Base-by-base conservation (phyloP, 2,329 filamentous ascomycete genomes). In the Scorias spongiosa region DNA sequence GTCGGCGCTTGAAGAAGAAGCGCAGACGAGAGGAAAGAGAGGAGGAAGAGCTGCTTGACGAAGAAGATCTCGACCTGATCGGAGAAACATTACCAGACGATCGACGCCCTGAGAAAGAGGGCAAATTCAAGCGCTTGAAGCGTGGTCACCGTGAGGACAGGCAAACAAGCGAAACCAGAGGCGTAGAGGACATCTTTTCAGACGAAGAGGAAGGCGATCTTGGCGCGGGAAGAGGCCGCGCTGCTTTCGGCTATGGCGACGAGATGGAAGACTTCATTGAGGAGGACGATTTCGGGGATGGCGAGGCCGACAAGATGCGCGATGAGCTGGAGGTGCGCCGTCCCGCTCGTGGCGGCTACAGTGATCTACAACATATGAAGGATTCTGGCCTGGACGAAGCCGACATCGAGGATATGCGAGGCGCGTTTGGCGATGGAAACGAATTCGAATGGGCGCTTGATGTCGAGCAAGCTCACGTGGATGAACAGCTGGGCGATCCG, bases 361-460 rank as follows among this genome's bases (percentile, higher is more conserved):
- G 77, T 37, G 74, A 77, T 28, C 75, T 88, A 20, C 85, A 93
- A 58, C 83, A 81, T 8, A 77, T 84, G 5, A 55, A 60, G 43
- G 52, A 61, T 20, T 59, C 57, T 37, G 87, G 88, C 1, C 74
- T 98, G 17, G 88, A 94, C 58, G 88, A 94, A 61, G 85, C 88
- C 55, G 84, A 88, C 3, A 72, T 96, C 30, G 89, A 96, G 60
- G 91, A 96, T 58, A 93, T 96, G 82, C 82, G 91, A 54, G 82
- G 81, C 45, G 94, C 94, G 32, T 98, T 98, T 54, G 91, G 91
- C 48, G 86, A 93, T 58, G 89, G 91, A 44, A 86, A 85, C 51
- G 91, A 98, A 58, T 98, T 96, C 59, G 81, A 88, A 54, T 98
- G 93, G 80, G 91, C 89, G 8, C 68, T 98, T 40, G 83, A 89